A percentile compares a stretch with the other conserved stretches of the same genome.
Conservation (phyloP, 345 rosid genomes). For the Gossypium arboreum region DNA sequence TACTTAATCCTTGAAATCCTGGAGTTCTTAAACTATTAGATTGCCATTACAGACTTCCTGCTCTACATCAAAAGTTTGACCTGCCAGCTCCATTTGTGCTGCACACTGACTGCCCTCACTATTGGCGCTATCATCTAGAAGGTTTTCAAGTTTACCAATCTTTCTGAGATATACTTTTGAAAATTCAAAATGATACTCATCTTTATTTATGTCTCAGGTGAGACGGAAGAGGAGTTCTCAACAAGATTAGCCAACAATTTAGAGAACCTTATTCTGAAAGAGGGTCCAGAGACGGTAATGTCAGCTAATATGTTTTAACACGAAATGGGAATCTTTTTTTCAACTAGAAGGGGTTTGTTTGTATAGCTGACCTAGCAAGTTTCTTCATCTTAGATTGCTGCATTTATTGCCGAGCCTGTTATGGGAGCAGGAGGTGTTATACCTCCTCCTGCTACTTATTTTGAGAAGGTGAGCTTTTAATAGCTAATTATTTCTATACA, state of each 20-base stretch:
- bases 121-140: conserved; percentile 92
- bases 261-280: conserved; percentile 86
- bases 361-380: conserved; percentile 14
- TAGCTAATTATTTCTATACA: not conserved
- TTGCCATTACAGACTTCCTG: conserved; percentile 56
- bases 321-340: conserved; percentile 4
- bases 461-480: conserved; percentile 63
- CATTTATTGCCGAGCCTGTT: conserved; percentile 94
- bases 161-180: not conserved
- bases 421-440: conserved; percentile 99
- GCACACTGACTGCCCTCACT: conserved; percentile 97
- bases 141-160: conserved; percentile 38
- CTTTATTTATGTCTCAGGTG: conserved; percentile 48
- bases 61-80: conserved; percentile 90
- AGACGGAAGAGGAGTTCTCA: conserved; percentile 90
- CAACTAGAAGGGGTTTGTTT: not conserved
- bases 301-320: conserved; percentile 7
- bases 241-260: conserved; percentile 83
- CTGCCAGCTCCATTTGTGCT: conserved; percentile 90
- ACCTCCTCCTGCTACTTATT: conserved; percentile 91
- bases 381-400: conserved; percentile 66
- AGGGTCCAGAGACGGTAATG: conserved; percentile 92
- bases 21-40: conserved; percentile 7
- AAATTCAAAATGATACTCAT: conserved; percentile 5
- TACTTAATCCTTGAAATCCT: conserved; percentile 7